A percentile compares a stretch with the other conserved stretches of the same genome.
phyloP scores from a whole-genome alignment of 208 protist species.

The Tritrichomonas foetus region DNA sequence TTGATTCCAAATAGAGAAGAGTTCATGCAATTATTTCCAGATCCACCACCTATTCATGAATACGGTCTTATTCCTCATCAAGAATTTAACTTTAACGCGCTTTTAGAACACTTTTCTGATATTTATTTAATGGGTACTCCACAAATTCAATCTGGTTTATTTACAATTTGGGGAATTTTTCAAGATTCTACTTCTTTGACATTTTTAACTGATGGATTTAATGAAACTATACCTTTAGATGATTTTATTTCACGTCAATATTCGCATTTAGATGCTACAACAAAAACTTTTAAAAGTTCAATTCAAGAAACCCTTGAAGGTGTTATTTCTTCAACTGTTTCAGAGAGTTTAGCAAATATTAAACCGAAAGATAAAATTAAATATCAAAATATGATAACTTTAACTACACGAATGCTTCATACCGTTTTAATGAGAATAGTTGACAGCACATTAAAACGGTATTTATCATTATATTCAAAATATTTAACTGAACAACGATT shows the following conservation, averaged over 20 bases:
- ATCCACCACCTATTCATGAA: neutral
- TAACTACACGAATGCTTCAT: slow-evolving; percentile 27
- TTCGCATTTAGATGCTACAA: neutral
- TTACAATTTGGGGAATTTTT: neutral
- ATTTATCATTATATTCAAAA: neutral
- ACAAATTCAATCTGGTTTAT: neutral
- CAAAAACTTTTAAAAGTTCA: neutral
- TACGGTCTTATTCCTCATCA: neutral
- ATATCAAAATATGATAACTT: neutral
- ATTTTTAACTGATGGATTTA: neutral
- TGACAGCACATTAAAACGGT: neutral
- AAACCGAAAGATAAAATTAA: slow-evolving; percentile 5
- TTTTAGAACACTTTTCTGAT: neutral
- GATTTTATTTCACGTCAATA: neutral
- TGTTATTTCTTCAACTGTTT: neutral
- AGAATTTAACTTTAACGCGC: neutral
- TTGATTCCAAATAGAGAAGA: slow-evolving; percentile 34
- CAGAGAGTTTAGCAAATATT: neutral
- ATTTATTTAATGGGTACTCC: neutral
- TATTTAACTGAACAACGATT: neutral
- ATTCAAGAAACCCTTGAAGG: neutral
- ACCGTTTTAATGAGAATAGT: slow-evolving; percentile 1
- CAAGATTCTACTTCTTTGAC: neutral
- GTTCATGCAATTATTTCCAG: neutral
- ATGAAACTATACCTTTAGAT: neutral